Evolutionary conservation across 2,329 filamentous ascomycete species (phyloP).

Genomic region (Apiospora hydei): DNA sequence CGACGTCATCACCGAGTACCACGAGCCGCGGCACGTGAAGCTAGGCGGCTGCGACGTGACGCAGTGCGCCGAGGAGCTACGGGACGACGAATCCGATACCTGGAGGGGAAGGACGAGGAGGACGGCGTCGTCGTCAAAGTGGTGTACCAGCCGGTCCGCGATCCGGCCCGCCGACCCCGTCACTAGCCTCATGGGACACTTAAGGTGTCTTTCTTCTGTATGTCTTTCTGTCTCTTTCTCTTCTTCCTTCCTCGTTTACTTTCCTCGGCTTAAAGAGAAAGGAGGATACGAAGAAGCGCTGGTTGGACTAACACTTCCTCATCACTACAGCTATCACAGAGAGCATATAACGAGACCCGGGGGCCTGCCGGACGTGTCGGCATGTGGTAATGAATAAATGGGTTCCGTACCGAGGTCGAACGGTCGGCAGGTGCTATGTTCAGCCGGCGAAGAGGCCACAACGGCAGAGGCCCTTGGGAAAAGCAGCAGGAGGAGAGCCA

Average conservation of each 20-base stretch:
- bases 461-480: not conserved
- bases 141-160: not conserved
- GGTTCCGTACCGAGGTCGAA: not conserved
- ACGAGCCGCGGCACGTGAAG: not conserved
- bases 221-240: not conserved
- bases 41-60: not conserved
- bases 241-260: not conserved
- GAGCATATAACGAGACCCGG: not conserved
- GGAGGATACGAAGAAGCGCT: not conserved
- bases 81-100: not conserved
- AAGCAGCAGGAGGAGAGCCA: not conserved
- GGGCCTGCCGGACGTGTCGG: not conserved
- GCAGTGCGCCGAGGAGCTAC: not conserved
- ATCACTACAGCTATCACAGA: not conserved
- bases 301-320: not conserved
- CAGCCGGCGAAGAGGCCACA: not conserved
- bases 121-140: not conserved
- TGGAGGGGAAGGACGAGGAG: not conserved
- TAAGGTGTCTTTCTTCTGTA: not conserved
- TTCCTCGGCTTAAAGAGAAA: not conserved
- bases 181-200: conserved; percentile 1
- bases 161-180: not conserved
- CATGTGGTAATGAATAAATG: not conserved
- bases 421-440: not conserved
- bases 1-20: conserved; percentile 21